Evolutionary conservation across 768 basidiomycete genomes (phyloP).

Genomic region (Lactarius hengduanensis): DNA sequence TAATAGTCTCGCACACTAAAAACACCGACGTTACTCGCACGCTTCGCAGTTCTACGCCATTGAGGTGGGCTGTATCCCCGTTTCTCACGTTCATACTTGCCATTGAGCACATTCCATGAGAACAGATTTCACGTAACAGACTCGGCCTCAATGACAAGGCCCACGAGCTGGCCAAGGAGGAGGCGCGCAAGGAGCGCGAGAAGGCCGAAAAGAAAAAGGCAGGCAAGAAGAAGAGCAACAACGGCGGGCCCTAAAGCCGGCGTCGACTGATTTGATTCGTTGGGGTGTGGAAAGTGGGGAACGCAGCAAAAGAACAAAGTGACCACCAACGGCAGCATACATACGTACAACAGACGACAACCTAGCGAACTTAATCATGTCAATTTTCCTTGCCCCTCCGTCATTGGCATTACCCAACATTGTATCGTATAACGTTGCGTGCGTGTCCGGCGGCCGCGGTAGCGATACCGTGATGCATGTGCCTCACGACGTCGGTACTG

Average conservation of each 20-base stretch:
- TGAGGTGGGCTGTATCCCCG: slow-evolving; percentile 51
- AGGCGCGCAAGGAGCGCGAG: slow-evolving; percentile 53
- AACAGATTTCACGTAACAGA: slow-evolving; percentile 86
- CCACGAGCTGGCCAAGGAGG: slow-evolving; percentile 76
- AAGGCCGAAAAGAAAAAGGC: slow-evolving; percentile 53
- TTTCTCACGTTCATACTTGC: not conserved
- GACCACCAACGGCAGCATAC: not conserved
- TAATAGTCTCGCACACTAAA: not conserved
- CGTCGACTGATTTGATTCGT: not conserved
- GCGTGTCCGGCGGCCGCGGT: not conserved
- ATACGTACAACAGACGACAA: not conserved
- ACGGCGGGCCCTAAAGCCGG: not conserved
- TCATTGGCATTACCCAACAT: not conserved
- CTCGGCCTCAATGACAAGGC: slow-evolving; percentile 87
- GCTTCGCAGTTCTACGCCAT: slow-evolving; percentile 82
- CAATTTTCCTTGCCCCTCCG: not conserved
- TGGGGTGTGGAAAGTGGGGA: not conserved
- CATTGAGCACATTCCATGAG: not conserved
- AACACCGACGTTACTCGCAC: not conserved
- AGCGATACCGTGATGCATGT: not conserved
- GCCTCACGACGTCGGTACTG: not conserved
- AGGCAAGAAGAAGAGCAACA: slow-evolving; percentile 38
- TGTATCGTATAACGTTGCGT: not conserved
- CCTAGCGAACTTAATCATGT: not conserved
- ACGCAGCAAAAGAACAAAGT: not conserved